Conservation (phyloP, 139 green algal genomes). For the Tetraselmis chui region DNA sequence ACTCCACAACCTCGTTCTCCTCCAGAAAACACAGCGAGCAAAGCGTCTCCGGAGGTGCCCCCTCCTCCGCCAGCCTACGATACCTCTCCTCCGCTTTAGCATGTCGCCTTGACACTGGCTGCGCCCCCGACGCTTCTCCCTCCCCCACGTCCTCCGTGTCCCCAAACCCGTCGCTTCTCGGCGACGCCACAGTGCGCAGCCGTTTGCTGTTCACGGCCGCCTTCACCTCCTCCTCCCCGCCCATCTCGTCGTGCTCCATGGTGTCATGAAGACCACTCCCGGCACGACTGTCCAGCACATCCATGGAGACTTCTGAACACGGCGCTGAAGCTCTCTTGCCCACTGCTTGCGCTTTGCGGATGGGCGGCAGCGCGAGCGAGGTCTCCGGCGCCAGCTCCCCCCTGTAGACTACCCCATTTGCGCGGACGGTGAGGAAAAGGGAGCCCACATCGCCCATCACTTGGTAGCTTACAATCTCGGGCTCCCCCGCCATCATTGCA, state of each 20-base stretch:
- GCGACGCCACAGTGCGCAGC: no score
- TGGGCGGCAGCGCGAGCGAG: background rate
- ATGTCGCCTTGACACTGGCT: background rate
- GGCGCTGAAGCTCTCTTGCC: background rate
- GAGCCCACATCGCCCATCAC: background rate
- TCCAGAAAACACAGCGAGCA: constrained; percentile 6
- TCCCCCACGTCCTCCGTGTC: no score
- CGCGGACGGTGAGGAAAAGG: background rate
- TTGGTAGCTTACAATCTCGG: background rate
- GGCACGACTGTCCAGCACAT: no score
- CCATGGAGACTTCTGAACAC: background rate
- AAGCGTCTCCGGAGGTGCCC: background rate
- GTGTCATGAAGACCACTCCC: no score
- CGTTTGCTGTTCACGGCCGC: background rate
- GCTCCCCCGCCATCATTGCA: background rate
- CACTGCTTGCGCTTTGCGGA: background rate
- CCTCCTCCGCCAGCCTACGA: background rate
- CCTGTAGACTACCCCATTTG: background rate
- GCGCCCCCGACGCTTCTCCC: background rate
- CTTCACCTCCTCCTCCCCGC: no score
- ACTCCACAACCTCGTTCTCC: constrained; percentile 11
- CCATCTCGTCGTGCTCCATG: no score
- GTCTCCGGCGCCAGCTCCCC: background rate
- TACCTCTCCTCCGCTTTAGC: background rate
- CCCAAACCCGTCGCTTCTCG: no score